Base-by-base conservation (phyloP, 2,329 filamentous ascomycete genomes). In the Fusarium ambrosium region DNA sequence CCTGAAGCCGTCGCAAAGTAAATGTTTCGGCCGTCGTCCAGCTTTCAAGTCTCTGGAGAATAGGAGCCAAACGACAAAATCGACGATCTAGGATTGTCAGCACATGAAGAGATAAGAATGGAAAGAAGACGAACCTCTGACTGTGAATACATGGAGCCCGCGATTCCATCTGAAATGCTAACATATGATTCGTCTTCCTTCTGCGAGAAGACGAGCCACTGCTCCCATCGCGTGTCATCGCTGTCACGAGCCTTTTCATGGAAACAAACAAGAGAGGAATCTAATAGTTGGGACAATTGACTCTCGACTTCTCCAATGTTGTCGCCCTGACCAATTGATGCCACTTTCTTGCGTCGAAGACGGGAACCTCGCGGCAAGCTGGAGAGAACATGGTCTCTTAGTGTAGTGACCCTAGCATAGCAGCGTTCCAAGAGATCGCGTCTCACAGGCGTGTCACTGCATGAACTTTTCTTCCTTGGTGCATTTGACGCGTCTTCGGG, bases 1-100 rank as follows among this genome's bases (percentile, higher is more conserved):
- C 77, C 92, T 90, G 77, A 92, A 97, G 27, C 96, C 96, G 85
- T 97, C 92, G 76, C 94, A 95, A 6, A 99, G 88, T 6, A 98
- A 79, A 83, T 98, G 94, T 61, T 90, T 89, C 2, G 93, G 92
- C 78, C 88, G 89, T 60, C 72, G 39, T 11, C 74, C 86, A 81
- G 68, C 82, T 83, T 32, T 80, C 36, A 86, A 84, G 18, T 86
- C 83, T 75, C 89, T 87, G 14, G 89, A 90, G 81, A 97, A 98
- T 2, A 98, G 85, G 11, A 90, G 87, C 90, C 93, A 95, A 48
- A 98, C 90, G 32, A 90, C 89, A 81, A 94, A 95, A 79, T 95
- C 92, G 51, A 96, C 87, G 76, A 96, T 89, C 93, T 95, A 76
- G 62, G n/a, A 60, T 11, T 18, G 77, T 77, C 68, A 78, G 72